Percentiles rank a stretch among this genome's conserved stretches.
phyloP scores from a whole-genome alignment of 768 basidiomycete genomes.

The Stropharia rugosoannulata region DNA sequence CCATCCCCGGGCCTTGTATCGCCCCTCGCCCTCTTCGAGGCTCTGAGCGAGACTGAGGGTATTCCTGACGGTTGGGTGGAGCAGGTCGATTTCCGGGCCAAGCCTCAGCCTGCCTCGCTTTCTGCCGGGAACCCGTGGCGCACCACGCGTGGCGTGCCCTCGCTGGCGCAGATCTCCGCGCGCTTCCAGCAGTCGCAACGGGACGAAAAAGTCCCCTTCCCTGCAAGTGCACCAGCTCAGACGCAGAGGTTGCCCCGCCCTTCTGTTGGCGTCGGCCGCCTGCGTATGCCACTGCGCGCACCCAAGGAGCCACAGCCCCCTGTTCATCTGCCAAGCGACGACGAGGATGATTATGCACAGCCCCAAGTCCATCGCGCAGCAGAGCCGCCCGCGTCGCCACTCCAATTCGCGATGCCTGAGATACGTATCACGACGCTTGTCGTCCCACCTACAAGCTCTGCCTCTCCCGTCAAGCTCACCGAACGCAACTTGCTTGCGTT shows the following conservation, averaged over 20 bases:
- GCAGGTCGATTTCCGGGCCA: constrained; percentile 52
- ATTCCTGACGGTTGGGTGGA: constrained; percentile 56
- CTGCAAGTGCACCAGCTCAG: constrained; percentile 22
- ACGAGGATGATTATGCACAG: constrained; percentile 16
- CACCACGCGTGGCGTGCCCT: constrained; percentile 41
- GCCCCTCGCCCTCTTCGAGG: constrained; percentile 59
- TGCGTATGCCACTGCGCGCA: constrained; percentile 39
- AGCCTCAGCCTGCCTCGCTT: background rate
- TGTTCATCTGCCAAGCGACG: constrained; percentile 10
- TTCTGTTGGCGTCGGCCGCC: constrained; percentile 36
- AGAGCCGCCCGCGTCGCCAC: constrained; percentile 25
- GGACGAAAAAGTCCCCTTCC: constrained; percentile 25
- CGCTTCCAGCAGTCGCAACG: constrained; percentile 38
- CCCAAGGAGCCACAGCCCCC: background rate
- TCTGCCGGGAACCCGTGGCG: background rate
- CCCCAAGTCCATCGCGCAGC: background rate
- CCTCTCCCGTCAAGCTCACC: constrained; percentile 46
- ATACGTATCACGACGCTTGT: constrained; percentile 48
- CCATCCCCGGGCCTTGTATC: constrained; percentile 69
- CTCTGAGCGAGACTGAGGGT: constrained; percentile 34
- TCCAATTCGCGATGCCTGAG: constrained; percentile 31
- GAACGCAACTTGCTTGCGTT: constrained; percentile 52
- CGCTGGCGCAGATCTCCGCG: constrained; percentile 76
- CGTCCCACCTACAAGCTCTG: constrained; percentile 43
- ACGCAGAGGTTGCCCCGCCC: constrained; percentile 11